A percentile compares a stretch with the other conserved stretches of the same genome.
Evolutionary conservation across 2,329 filamentous ascomycete genomes (phyloP).

Genomic region (Cercospora sesami): DNA sequence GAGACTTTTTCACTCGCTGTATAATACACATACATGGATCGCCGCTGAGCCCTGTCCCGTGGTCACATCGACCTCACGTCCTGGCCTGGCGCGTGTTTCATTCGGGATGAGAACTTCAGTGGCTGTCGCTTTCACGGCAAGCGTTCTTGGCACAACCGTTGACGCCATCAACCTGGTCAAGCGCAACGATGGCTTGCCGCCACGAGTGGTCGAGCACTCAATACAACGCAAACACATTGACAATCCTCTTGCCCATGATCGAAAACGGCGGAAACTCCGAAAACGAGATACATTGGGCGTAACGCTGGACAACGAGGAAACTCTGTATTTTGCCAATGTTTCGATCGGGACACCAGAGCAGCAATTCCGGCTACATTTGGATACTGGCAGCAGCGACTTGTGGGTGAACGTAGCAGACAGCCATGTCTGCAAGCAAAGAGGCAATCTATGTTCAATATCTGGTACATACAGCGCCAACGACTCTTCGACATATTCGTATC

Average conservation of each 20-base stretch:
- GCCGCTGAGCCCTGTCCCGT: background rate
- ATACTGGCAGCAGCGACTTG: slow-evolving; percentile 64
- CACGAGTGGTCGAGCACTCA: slow-evolving; percentile 52
- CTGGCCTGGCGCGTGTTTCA: background rate
- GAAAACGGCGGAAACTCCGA: slow-evolving; percentile 42
- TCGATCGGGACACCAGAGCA: slow-evolving; percentile 60
- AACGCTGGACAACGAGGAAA: slow-evolving; percentile 58
- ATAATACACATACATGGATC: slow-evolving; percentile 9
- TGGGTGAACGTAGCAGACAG: slow-evolving; percentile 68
- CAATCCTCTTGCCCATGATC: slow-evolving; percentile 51
- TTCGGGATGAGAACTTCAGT: slow-evolving; percentile 20
- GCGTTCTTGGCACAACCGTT: slow-evolving; percentile 23
- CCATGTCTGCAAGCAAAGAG: slow-evolving; percentile 52
- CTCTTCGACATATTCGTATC: slow-evolving; percentile 73
- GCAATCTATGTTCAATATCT: slow-evolving; percentile 57
- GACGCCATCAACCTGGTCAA: slow-evolving; percentile 36
- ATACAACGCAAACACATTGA: slow-evolving; percentile 51
- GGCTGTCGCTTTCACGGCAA: slow-evolving; percentile 33
- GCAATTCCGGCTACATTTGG: slow-evolving; percentile 57
- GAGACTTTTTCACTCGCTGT: slow-evolving; percentile 6
- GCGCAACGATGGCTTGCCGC: slow-evolving; percentile 34
- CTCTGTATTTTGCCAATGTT: slow-evolving; percentile 60
- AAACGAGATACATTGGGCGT: slow-evolving; percentile 47
- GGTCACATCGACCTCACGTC: background rate
- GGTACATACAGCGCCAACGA: slow-evolving; percentile 69